phyloP scores from a whole-genome alignment of 768 basidiomycete genomes.

The Leccinum aurantiacum region DNA sequence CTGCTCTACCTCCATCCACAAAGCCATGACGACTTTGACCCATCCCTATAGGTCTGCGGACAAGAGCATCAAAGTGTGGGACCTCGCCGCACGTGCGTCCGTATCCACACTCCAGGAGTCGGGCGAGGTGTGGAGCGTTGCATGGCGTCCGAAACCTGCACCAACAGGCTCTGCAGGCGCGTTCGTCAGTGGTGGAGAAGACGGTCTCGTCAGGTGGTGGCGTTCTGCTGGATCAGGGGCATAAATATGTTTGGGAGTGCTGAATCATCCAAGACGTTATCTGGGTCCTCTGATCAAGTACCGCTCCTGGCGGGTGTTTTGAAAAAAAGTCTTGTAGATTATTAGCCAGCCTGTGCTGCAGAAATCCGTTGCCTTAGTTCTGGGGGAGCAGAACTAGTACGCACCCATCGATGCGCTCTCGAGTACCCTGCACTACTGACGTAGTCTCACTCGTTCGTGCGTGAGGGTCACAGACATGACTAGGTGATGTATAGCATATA shows the following conservation, averaged over 20 bases:
- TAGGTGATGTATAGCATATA: too few relatives aligned
- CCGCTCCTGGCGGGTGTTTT: too few relatives aligned
- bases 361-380: too few relatives aligned
- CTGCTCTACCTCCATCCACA: background rate
- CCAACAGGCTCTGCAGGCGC: slow-evolving; percentile 56
- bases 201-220: slow-evolving; percentile 77
- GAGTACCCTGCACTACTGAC: too few relatives aligned
- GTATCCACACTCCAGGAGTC: slow-evolving; percentile 78
- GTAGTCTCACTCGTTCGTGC: too few relatives aligned
- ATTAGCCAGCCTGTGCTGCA: too few relatives aligned
- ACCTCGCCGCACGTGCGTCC: slow-evolving; percentile 67
- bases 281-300: too few relatives aligned
- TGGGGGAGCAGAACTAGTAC: too few relatives aligned
- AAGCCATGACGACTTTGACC: background rate
- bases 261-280: too few relatives aligned
- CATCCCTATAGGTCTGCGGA: slow-evolving; percentile 64
- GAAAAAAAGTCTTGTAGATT: too few relatives aligned
- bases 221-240: slow-evolving; percentile 58
- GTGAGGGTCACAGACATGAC: too few relatives aligned
- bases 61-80: slow-evolving; percentile 86
- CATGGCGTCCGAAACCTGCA: slow-evolving; percentile 70
- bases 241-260: slow-evolving; percentile 1
- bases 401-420: too few relatives aligned
- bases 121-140: slow-evolving; percentile 82
- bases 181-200: slow-evolving; percentile 72